Conservation (phyloP, 163 green algal genomes). For the Chlorella variabilis region DNA sequence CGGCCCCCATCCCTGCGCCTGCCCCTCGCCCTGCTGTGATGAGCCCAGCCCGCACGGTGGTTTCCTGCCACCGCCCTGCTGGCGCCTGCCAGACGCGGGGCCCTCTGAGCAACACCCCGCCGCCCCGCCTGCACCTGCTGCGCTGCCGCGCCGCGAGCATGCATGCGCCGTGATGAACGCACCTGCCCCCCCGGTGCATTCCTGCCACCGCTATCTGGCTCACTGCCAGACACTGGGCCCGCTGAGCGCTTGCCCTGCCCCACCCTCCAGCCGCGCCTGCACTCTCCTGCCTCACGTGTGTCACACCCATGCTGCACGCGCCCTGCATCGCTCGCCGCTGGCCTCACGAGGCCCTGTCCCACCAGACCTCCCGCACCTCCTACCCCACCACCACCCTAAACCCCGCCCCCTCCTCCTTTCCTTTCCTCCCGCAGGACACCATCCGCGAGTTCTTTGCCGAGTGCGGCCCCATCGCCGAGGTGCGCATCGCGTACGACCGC, state of each 20-base stretch:
- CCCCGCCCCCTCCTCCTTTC: neutral
- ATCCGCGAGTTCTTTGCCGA: constrained; percentile 75
- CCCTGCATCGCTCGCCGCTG: neutral
- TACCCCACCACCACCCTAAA: neutral
- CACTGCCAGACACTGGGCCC: constrained; percentile 12
- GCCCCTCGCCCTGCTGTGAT: neutral
- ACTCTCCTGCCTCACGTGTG: too few species aligned
- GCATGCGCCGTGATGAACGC: constrained; percentile 20
- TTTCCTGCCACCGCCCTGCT: constrained; percentile 22
- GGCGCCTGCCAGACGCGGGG: constrained; percentile 2
- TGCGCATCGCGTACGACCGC: constrained; percentile 54
- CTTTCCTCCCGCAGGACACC: constrained; percentile 5
- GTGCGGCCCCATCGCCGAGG: constrained; percentile 71
- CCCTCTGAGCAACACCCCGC: neutral
- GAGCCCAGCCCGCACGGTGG: neutral
- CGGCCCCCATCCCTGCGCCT: too few species aligned
- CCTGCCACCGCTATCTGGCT: constrained; percentile 26
- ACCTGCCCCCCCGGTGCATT: constrained; percentile 7
- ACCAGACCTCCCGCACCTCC: neutral
- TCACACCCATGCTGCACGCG: too few species aligned
- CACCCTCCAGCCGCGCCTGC: neutral
- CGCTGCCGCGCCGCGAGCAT: neutral
- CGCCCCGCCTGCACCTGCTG: neutral
- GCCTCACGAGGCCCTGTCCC: neutral
- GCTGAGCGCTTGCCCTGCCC: neutral